Conservation (phyloP, 345 rosid genomes). For the Rhodomyrtus tomentosa region DNA sequence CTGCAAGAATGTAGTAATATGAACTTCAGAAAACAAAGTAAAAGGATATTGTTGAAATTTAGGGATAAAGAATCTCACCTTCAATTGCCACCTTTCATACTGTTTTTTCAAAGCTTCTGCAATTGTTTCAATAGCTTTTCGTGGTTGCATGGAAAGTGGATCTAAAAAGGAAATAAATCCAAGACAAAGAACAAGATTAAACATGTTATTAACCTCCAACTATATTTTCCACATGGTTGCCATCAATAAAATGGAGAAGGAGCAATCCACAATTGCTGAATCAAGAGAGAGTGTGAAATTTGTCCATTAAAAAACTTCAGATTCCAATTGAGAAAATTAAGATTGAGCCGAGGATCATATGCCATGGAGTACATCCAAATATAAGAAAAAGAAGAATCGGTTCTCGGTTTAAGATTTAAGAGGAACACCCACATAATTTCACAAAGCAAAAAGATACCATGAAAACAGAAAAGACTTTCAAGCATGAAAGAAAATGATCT, state of each 20-base stretch:
- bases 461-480: background rate
- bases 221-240: background rate
- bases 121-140: constrained; percentile 79
- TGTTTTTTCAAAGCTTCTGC: constrained; percentile 79
- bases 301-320: background rate
- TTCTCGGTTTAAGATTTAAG: background rate
- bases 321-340: background rate
- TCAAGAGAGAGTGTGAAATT: background rate
- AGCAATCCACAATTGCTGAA: background rate
- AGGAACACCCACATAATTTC: background rate
- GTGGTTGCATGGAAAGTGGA: constrained; percentile 96
- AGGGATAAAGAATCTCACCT: constrained; percentile 33
- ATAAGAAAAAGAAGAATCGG: background rate
- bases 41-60: constrained; percentile 78
- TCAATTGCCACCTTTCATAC: constrained; percentile 99
- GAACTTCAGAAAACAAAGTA: background rate
- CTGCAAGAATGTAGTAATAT: constrained; percentile 4
- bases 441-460: background rate
- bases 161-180: constrained; percentile 29
- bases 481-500: constrained; percentile 8
- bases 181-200: background rate
- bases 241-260: background rate
- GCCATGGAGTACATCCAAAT: background rate
- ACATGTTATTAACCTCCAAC: background rate
- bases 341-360: background rate